A percentile compares a stretch with the other conserved stretches of the same genome.
These are phyloP conservation scores for Colletotrichum trifolii DNA, from an alignment of 2,329 filamentous ascomycete genomes.

Conservation along the genomic window DNA sequence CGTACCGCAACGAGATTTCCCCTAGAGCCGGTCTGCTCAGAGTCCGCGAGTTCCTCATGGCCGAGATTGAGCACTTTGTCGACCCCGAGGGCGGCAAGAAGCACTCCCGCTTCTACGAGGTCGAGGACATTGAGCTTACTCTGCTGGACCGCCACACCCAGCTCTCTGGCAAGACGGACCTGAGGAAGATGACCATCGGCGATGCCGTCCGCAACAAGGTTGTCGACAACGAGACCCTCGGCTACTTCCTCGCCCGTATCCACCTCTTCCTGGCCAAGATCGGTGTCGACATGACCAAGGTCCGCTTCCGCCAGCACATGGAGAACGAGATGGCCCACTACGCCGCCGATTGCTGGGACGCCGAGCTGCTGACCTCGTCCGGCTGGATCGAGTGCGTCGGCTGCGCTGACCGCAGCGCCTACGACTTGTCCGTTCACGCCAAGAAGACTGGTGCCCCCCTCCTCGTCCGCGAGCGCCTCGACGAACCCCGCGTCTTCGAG, in stretches of 20 bases:
- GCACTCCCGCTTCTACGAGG: constrained; percentile 86
- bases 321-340: constrained; percentile 84
- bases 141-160: constrained; percentile 89
- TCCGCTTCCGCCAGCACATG: constrained; percentile 98
- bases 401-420: constrained; percentile 94
- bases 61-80: constrained; percentile 98
- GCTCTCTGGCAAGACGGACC: constrained; percentile 83
- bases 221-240: constrained; percentile 97
- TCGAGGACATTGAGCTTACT: constrained; percentile 84
- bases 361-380: constrained; percentile 88
- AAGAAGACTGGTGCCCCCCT: constrained; percentile 92
- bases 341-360: constrained; percentile 97
- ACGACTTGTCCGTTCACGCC: constrained; percentile 91
- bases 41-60: constrained; percentile 98
- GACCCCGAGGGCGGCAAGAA: constrained; percentile 96
- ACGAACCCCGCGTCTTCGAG: constrained; percentile 82
- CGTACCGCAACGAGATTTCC: constrained; percentile 98
- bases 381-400: constrained; percentile 99
- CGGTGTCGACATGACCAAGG: constrained; percentile 86
- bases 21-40: constrained; percentile 90
- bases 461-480: constrained; percentile 83
- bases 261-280: constrained; percentile 90
- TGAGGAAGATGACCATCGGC: constrained; percentile 80
- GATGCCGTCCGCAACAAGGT: constrained; percentile 84
- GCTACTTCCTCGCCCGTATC: constrained; percentile 96